These are phyloP conservation scores for Kuraishia cidri DNA, from an alignment of 805 yeast genomes.

Conservation along the genomic window DNA sequence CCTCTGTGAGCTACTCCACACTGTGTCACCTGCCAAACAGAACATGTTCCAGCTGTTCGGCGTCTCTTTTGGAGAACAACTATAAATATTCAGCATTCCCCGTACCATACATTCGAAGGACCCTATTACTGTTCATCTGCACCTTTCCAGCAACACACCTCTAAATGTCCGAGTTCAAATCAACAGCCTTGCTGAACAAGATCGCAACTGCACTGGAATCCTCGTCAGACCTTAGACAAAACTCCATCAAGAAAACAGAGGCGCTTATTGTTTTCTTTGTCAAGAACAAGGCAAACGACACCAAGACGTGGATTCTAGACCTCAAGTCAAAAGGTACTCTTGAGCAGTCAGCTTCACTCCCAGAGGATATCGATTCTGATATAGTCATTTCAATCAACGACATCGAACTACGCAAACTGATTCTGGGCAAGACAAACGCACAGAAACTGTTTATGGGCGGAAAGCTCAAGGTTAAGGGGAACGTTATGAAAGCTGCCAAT, in stretches of 20 bases:
- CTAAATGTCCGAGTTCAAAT: slow-evolving; percentile 20
- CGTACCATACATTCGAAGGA: too few relatives aligned
- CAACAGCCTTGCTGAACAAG: slow-evolving; percentile 30
- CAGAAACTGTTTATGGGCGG: slow-evolving; percentile 82
- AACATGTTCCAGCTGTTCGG: too few relatives aligned
- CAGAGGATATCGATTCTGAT: slow-evolving; percentile 46
- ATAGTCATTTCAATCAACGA: slow-evolving; percentile 60
- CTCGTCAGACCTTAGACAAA: slow-evolving; percentile 13
- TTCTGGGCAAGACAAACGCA: slow-evolving; percentile 73
- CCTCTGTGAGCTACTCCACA: too few relatives aligned
- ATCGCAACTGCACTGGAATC: slow-evolving; percentile 25
- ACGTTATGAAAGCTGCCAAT: slow-evolving; percentile 82
- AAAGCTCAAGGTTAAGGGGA: slow-evolving; percentile 79
- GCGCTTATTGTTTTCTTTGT: slow-evolving; percentile 60
- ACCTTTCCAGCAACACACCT: too few relatives aligned
- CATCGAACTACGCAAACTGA: slow-evolving; percentile 61
- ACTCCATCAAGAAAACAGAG: slow-evolving; percentile 40
- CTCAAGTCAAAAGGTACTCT: slow-evolving; percentile 48
- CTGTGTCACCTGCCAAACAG: too few relatives aligned
- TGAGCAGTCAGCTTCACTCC: slow-evolving; percentile 17
- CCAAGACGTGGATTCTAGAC: slow-evolving; percentile 60
- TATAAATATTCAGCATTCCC: too few relatives aligned
- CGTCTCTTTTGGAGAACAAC: too few relatives aligned
- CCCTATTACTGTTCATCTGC: too few relatives aligned
- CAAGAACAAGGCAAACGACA: slow-evolving; percentile 50